phyloP scores from a whole-genome alignment of 2,329 filamentous ascomycete species.

The Xylariales sp. region DNA sequence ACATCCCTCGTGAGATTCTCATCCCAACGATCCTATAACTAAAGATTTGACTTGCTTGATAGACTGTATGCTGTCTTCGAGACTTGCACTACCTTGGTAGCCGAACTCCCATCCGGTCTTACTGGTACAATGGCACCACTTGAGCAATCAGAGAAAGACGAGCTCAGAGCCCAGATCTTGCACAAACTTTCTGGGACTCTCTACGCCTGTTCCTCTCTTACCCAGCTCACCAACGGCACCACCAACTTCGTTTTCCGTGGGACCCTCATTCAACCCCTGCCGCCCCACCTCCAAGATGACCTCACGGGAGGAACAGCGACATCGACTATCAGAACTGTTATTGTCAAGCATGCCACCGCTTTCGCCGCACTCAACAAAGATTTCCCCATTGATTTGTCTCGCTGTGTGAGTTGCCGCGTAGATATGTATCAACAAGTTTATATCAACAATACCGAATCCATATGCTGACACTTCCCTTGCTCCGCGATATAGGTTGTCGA shows the following conservation, averaged over 20 bases:
- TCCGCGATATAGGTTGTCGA: constrained; percentile 19
- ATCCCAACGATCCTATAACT: too few species aligned
- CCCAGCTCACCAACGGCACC: constrained; percentile 31
- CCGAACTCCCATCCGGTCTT: too few species aligned
- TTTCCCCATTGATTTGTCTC: constrained; percentile 30
- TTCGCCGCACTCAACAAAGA: constrained; percentile 28
- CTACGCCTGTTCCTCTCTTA: constrained; percentile 31
- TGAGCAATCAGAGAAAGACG: constrained; percentile 9
- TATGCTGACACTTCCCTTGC: too few species aligned
- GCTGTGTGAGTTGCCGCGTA: constrained; percentile 27
- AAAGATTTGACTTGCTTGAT: too few species aligned
- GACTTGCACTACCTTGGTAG: too few species aligned
- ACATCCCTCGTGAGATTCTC: too few species aligned
- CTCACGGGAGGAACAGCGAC: constrained; percentile 16
- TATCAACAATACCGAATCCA: too few species aligned
- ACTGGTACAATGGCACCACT: constrained; percentile 14
- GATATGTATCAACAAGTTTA: too few species aligned
- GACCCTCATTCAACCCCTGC: constrained; percentile 21
- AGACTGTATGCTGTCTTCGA: too few species aligned
- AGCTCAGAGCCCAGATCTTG: constrained; percentile 14
- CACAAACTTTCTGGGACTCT: constrained; percentile 19
- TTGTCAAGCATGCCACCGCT: constrained; percentile 33
- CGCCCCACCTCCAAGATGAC: too few species aligned
- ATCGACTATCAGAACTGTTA: constrained; percentile 19
- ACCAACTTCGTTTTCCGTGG: constrained; percentile 38